Base-by-base conservation (phyloP, 1,284 basidiomycete genomes). In the Porodaedalea pini region DNA sequence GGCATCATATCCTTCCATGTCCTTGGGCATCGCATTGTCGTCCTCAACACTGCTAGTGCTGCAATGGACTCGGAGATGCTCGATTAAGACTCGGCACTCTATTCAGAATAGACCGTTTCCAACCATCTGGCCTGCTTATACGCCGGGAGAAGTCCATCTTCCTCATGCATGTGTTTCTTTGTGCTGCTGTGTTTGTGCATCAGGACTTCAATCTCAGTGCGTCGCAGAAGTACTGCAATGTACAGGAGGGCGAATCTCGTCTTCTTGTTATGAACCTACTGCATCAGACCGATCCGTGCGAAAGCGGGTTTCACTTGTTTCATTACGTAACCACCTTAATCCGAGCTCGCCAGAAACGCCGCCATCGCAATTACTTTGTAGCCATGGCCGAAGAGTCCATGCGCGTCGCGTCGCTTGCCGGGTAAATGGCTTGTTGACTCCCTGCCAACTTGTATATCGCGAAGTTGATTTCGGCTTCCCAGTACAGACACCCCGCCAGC, bases 351-450 rank as follows among this genome's bases (percentile, higher is more conserved):
- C 37, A 78, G 76, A 54, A 75, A 74, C 57, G 68, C 73, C 0
- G 69, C 70, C 0, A 71, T 69, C 3, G 72, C 76, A 7, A 75
- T 78, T 67, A 63, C 0, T 77, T 78, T 57, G 71, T 78, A 49
- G 61, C 66, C n/a, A 66, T 74, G 2, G 74, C 73, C 0, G 73
- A 77, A 52, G 75, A 78, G 60, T 62, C 71, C 0, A 67, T 70
- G 1, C 71, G 69, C 43, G 75, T 78, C 47, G 73, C 75, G 19
- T 72, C 71, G 15, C 68, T 66, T 63, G 75, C 75, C 75, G 21
- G 77, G 77, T 15, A 66, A 70, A 23, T 78, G 76, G 76, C 67
- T 77, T 1, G 77, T 78, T 0, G 76, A 79, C 63, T 73, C 72
- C 49, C 69, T 68, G 59, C 77, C 76, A 11, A 66, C 73, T 21